Base-by-base conservation (phyloP, 129 eudicot species). In the Scalesia atractyloides region DNA sequence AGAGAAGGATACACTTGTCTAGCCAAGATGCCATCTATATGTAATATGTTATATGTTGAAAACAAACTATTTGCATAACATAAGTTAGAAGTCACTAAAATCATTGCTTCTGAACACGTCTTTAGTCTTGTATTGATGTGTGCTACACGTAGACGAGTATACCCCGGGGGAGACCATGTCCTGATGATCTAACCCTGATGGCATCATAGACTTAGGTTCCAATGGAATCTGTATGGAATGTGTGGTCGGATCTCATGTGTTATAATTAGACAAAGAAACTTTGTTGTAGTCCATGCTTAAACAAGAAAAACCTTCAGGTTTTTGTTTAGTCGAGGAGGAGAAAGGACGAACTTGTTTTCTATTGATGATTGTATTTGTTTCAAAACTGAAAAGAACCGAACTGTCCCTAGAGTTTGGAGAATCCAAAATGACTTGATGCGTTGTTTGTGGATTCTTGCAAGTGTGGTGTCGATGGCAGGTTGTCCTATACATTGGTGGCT, bases 381-480 rank as follows among this genome's bases (percentile, higher is more conserved):
- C 71, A 22, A 86, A 86, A 70, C 57, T 80, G 53, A 79, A 59
- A 41, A 86, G 74, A 68, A 77, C 33, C 2, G 91, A 79, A 36
- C 80, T 71, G 47, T 80, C 83, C 15, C 33, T 62, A 9, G 47
- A 7, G 44, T 57, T 12, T 10, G 79, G 19, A 34, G 72, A 16
- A 51, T 82, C 80, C 13, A 81, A 13, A 51, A 78, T 49, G 44
- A 75, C 62, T 19, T 76, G 76, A 47, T 81, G 74, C n/a, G 74
- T 13, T 33, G 71, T 78, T 22, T 8, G 54, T 58, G 66, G 30
- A 59, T 46, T 72, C 11, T 52, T 79, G 80, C 91, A 86, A 8
- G 80, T 83, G 63, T 86, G 91, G 26, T n/a, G 58, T 51, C 84
- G 81, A 36, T 65, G n/a, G 69, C 83, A 86, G 12, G 83, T 83